Evolutionary conservation across 2,329 filamentous ascomycete genomes (phyloP).

Genomic region (Cladosporium sp.): DNA sequence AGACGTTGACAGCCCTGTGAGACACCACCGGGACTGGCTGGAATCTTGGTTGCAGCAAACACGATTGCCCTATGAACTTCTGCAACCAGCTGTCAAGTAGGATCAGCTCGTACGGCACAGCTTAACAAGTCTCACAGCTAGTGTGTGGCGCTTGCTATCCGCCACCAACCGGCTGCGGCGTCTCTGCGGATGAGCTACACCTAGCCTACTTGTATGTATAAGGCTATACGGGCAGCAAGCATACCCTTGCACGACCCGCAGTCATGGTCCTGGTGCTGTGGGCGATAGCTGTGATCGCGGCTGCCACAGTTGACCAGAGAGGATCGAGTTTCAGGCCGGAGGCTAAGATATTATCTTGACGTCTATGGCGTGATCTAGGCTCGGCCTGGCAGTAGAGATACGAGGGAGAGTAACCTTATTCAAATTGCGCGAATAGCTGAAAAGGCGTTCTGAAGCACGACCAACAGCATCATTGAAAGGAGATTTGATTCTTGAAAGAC

Average conservation of each 20-base stretch:
- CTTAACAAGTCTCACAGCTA: not conserved
- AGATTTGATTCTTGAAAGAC: too few species aligned
- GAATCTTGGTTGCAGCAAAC: not conserved
- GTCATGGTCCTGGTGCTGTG: not conserved
- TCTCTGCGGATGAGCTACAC: not conserved
- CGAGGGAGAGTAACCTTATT: not conserved
- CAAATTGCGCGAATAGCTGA: too few species aligned
- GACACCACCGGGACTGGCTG: not conserved
- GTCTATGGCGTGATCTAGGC: constrained; percentile 7
- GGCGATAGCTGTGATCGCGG: not conserved
- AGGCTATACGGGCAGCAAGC: not conserved
- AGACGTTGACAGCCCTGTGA: not conserved
- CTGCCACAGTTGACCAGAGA: not conserved
- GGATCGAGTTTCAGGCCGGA: too few species aligned
- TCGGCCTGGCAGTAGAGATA: not conserved
- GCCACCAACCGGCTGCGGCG: not conserved
- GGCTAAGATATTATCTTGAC: not conserved
- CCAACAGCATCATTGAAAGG: too few species aligned
- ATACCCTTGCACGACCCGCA: not conserved
- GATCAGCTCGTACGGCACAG: not conserved
- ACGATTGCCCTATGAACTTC: not conserved
- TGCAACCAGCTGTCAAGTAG: not conserved
- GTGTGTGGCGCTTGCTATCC: not conserved
- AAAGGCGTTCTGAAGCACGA: too few species aligned
- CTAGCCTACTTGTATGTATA: not conserved